Evolutionary conservation across 2,329 filamentous ascomycete species (phyloP).

Genomic region (Coleophoma cylindrospora): DNA sequence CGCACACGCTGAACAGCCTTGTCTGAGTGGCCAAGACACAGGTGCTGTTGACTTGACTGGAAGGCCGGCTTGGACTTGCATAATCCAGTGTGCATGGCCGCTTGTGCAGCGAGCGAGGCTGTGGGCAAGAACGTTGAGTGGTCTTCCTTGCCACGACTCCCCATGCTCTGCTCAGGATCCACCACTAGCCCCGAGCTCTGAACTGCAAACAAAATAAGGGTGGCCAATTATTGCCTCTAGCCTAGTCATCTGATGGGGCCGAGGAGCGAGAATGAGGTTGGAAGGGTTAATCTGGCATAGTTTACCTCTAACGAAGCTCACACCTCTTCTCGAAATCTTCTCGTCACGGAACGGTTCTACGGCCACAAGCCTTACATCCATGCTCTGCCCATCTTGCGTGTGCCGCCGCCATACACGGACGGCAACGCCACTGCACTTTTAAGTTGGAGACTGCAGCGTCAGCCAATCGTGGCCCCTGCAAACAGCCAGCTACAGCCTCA

Average conservation of each 20-base stretch:
- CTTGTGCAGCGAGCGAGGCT: constrained; percentile 23
- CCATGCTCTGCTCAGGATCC: background rate
- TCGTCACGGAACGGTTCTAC: background rate
- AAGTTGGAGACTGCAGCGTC: background rate
- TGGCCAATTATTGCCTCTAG: background rate
- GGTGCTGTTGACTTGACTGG: background rate
- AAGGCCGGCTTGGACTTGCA: background rate
- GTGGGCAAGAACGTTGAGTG: constrained; percentile 5
- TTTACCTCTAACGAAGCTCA: no score
- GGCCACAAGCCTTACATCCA: background rate
- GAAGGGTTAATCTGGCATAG: no score
- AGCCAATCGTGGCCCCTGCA: constrained; percentile 5
- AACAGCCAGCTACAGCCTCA: constrained; percentile 16
- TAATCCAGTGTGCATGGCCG: constrained; percentile 4
- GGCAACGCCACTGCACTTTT: constrained; percentile 11
- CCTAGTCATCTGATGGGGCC: background rate
- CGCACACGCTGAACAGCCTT: background rate
- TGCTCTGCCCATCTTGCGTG: constrained; percentile 1
- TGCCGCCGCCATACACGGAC: constrained; percentile 10
- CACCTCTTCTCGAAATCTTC: background rate
- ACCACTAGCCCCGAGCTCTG: background rate
- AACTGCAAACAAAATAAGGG: background rate
- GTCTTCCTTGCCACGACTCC: background rate
- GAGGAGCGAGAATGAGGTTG: background rate
- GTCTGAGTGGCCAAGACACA: background rate